Evolutionary conservation across 257 asterid species (phyloP).

Genomic region (Ocimum tenuiflorum): DNA sequence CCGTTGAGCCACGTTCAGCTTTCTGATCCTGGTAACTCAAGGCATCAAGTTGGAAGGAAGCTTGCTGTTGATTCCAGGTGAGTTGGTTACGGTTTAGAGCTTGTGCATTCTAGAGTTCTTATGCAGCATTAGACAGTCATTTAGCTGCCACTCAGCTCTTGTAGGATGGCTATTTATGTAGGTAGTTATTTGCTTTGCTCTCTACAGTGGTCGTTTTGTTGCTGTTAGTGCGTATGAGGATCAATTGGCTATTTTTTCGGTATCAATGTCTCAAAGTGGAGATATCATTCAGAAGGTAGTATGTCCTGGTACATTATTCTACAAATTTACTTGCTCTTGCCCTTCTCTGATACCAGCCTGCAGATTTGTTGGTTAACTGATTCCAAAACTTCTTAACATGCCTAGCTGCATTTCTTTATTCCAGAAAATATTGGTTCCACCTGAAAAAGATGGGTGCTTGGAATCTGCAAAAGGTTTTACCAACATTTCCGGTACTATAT

Average conservation of each 20-base stretch:
- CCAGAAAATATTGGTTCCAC: conserved; percentile 64
- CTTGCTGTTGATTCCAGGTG: conserved; percentile 77
- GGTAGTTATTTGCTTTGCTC: conserved; percentile 38
- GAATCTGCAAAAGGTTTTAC: conserved; percentile 43
- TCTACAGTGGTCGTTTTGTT: conserved; percentile 82
- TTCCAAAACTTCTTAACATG: conserved; percentile 17
- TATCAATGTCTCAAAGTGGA: conserved; percentile 52
- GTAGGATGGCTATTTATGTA: conserved; percentile 36
- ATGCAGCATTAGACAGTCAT: conserved; percentile 26
- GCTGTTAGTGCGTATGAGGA: conserved; percentile 93
- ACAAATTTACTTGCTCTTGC: conserved; percentile 1
- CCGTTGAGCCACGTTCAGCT: conserved; percentile 67
- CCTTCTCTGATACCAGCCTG: conserved; percentile 1
- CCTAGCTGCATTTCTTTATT: conserved; percentile 20
- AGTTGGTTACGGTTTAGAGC: conserved; percentile 25
- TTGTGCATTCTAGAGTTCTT: conserved; percentile 13
- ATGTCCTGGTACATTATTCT: conserved; percentile 4
- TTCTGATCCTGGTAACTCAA: conserved; percentile 68
- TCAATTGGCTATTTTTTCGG: conserved; percentile 68
- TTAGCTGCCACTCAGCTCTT: conserved; percentile 33
- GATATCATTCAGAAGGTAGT: conserved; percentile 75
- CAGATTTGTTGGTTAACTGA: conserved; percentile 16
- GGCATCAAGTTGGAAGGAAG: conserved; percentile 87
- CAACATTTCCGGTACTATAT: conserved; percentile 77
- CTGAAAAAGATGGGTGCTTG: conserved; percentile 58